Base-by-base conservation (phyloP, 352 stramenopile genomes). In the Globisporangium cederbergense region DNA sequence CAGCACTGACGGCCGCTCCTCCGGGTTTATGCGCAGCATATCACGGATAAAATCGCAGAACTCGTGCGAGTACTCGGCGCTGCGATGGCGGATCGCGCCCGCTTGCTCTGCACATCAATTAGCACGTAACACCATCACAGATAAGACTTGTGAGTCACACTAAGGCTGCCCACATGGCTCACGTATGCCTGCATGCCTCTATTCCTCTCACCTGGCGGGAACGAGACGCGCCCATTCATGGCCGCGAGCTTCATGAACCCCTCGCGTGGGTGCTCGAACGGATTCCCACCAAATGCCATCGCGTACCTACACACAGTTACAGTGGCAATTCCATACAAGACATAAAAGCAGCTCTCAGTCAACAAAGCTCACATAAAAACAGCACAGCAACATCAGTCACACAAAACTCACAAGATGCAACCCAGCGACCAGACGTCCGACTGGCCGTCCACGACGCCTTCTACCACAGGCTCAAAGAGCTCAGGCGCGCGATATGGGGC, bases 11-110 rank as follows among this genome's bases (percentile, higher is more conserved):
- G 85, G 86, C 1, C 87, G 77, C 68, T 95, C 86, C 42, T 93
- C 81, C 4, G 87, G 81, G 63, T 93, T 91, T 34, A 78, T 83
- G 52, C 92, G 85, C 45, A 95, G 77, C 87, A 95, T 95, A 50
- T 94, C 85, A 6, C 83, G 83, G 47, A 95, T 93, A 40, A 95
- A 95, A 42, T 95, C 85, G 65, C 85, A 94, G 55, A 95, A 95
- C 62, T 95, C 87, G 64, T 68, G 63, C 34, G 85, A 83, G 71
- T 88, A 95, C 46, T 81, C 68, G 54, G 80, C 79, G 30, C 76
- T 86, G 20, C 84, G 81, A 51, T 93, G 74, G 51, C 76, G 78
- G 22, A 93, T 73, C 16, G 80, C 75, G 11, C 85, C 80, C 5
- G 62, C 71, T 91, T 91, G 78, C 54, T 87, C 86, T 89, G 45